phyloP scores from a whole-genome alignment of 371 early-diverging fungal genomes.

The Apophysomyces trapeziformis region DNA sequence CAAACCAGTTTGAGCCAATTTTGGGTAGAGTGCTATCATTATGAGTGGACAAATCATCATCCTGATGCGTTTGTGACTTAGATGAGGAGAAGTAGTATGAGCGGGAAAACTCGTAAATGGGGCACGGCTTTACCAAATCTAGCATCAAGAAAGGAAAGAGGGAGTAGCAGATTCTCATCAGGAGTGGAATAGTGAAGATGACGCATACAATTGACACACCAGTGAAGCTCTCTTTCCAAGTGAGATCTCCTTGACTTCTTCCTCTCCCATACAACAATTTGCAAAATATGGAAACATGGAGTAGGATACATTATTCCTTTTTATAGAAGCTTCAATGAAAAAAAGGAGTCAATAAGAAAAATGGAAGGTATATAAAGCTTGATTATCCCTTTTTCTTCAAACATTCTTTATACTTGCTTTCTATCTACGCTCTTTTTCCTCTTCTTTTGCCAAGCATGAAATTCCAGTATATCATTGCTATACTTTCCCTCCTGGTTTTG shows the following conservation, averaged over 20 bases:
- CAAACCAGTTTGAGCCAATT: not conserved
- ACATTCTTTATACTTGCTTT: not conserved
- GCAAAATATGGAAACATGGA: constrained; percentile 8
- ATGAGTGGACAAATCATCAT: not conserved
- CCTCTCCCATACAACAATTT: not conserved
- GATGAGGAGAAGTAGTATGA: not conserved
- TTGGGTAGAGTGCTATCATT: not conserved
- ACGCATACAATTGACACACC: not conserved
- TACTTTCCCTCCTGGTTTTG: not conserved
- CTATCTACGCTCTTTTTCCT: not conserved
- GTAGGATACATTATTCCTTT: not conserved
- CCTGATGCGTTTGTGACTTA: not conserved
- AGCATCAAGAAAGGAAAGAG: not conserved
- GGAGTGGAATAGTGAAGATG: not conserved
- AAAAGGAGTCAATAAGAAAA: not conserved
- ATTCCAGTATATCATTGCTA: not conserved
- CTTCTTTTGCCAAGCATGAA: not conserved
- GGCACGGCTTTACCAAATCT: not conserved
- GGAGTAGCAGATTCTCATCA: not conserved
- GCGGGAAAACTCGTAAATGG: constrained; percentile 3
- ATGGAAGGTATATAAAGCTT: no score
- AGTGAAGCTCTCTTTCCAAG: not conserved
- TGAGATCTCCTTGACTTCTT: not conserved
- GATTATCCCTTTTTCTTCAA: no score
- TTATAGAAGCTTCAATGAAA: constrained; percentile 3